A percentile compares a stretch with the other conserved stretches of the same genome.
These are phyloP conservation scores for Reticulascus tulasneorum DNA, from an alignment of 2,329 filamentous ascomycete genomes.

Conservation along the genomic window DNA sequence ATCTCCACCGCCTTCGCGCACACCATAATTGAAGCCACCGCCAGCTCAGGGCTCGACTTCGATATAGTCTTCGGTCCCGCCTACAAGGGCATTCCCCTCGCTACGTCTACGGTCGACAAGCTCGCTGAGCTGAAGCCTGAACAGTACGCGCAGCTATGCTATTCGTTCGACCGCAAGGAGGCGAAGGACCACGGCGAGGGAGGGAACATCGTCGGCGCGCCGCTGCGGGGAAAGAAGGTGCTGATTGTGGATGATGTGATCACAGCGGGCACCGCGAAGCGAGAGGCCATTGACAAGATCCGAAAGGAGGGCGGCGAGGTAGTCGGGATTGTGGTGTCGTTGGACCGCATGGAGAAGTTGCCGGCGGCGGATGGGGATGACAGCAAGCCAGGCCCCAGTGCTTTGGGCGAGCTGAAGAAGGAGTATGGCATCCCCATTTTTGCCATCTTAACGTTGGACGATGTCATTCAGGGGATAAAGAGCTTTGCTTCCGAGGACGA, in stretches of 20 bases:
- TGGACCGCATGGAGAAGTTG: slow-evolving; percentile 84
- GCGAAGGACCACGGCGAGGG: slow-evolving; percentile 95
- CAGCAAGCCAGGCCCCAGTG: slow-evolving; percentile 66
- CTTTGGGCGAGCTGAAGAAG: slow-evolving; percentile 79
- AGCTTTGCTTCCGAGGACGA: slow-evolving; percentile 59
- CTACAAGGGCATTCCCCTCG: slow-evolving; percentile 96
- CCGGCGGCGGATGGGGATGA: slow-evolving; percentile 63
- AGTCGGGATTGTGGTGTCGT: slow-evolving; percentile 81
- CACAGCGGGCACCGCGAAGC: slow-evolving; percentile 89
- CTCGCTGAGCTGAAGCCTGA: slow-evolving; percentile 65
- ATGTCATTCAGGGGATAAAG: slow-evolving; percentile 70
- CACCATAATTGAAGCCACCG: slow-evolving; percentile 49
- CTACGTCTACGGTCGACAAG: slow-evolving; percentile 70
- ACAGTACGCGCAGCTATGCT: slow-evolving; percentile 67
- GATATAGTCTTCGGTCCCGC: slow-evolving; percentile 92
- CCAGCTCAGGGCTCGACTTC: slow-evolving; percentile 48
- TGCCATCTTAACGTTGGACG: slow-evolving; percentile 77
- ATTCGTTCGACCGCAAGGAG: slow-evolving; percentile 94
- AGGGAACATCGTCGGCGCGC: slow-evolving; percentile 84
- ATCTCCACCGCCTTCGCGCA: slow-evolving; percentile 79
- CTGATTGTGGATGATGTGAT: slow-evolving; percentile 96
- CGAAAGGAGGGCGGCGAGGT: slow-evolving; percentile 78
- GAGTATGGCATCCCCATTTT: slow-evolving; percentile 82
- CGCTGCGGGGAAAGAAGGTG: slow-evolving; percentile 77
- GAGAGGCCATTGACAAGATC: slow-evolving; percentile 89